phyloP scores from a whole-genome alignment of 2,329 filamentous ascomycete species.

The Xylaria arbuscula region DNA sequence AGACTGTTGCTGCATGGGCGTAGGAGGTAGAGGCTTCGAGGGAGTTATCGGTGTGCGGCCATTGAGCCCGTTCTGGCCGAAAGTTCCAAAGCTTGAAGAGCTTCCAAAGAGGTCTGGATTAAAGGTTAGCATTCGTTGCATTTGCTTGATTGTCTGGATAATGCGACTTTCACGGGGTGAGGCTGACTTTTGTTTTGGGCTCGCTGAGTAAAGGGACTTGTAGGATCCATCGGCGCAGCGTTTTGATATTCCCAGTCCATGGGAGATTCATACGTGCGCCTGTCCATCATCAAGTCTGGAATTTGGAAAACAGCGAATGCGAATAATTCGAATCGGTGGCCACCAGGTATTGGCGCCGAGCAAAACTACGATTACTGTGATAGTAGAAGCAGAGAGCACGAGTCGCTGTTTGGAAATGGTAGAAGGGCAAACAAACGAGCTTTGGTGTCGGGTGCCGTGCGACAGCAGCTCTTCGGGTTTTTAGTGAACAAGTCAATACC shows the following conservation, averaged over 20 bases:
- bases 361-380: background rate
- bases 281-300: conserved; percentile 56
- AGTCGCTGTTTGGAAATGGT: background rate
- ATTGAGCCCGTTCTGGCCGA: conserved; percentile 47
- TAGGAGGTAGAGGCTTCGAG: conserved; percentile 53
- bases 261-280: conserved; percentile 67
- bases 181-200: conserved; percentile 57
- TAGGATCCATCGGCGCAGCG: conserved; percentile 67
- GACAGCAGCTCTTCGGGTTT: conserved; percentile 3
- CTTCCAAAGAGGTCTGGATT: conserved; percentile 50
- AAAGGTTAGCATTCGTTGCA: conserved; percentile 38
- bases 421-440: background rate
- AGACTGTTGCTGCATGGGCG: conserved; percentile 44
- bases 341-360: background rate
- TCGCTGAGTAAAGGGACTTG: conserved; percentile 69
- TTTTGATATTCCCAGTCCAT: conserved; percentile 76
- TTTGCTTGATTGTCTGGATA: conserved; percentile 3
- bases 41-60: conserved; percentile 51
- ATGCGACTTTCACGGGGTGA: conserved; percentile 27
- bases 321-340: conserved; percentile 6
- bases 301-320: conserved; percentile 1
- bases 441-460: background rate
- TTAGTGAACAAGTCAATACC: background rate
- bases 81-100: conserved; percentile 53
- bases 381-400: background rate